Conservation (phyloP, 331 rosid genomes). For the Rosa hybrid region DNA sequence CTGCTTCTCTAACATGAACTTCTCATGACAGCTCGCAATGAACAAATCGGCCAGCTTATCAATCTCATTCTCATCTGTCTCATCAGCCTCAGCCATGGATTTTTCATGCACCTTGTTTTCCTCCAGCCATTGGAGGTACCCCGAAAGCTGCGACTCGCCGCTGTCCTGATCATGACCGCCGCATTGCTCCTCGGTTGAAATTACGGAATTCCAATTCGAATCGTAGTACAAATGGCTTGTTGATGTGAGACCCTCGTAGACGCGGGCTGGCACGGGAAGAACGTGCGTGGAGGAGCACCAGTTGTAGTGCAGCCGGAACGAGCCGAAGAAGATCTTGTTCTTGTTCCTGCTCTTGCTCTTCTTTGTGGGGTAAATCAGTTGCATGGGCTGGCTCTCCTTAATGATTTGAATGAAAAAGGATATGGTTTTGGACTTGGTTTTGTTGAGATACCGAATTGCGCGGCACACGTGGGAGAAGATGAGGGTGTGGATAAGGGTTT, state of each 20-base stretch:
- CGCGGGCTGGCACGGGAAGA: conserved; percentile 58
- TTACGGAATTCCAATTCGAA: conserved; percentile 32
- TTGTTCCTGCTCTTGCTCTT: conserved; percentile 30
- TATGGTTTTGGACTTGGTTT: conserved; percentile 59
- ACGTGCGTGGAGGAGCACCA: conserved; percentile 90
- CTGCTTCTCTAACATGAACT: conserved; percentile 88
- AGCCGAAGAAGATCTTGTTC: conserved; percentile 68
- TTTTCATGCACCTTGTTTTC: conserved; percentile 51
- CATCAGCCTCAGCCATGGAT: background rate
- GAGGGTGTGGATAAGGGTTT: conserved; percentile 63
- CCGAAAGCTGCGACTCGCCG: conserved; percentile 56
- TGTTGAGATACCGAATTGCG: conserved; percentile 56
- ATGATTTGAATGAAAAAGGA: conserved; percentile 42
- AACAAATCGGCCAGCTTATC: conserved; percentile 82
- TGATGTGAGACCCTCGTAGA: conserved; percentile 41
- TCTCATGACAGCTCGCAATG: conserved; percentile 81
- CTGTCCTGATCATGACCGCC: conserved; percentile 16
- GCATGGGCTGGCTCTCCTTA: conserved; percentile 40
- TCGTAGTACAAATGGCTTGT: conserved; percentile 34
- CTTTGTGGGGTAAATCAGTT: conserved; percentile 11
- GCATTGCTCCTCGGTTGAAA: conserved; percentile 21
- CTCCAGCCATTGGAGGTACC: conserved; percentile 87
- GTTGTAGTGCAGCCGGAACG: conserved; percentile 88
- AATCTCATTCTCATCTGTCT: conserved; percentile 57
- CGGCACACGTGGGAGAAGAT: conserved; percentile 60